Evolutionary conservation across 2,329 filamentous ascomycete species (phyloP), one percentile per base, ranked within the genome.

Genomic region (Apiospora rasikravindrae): DNA sequence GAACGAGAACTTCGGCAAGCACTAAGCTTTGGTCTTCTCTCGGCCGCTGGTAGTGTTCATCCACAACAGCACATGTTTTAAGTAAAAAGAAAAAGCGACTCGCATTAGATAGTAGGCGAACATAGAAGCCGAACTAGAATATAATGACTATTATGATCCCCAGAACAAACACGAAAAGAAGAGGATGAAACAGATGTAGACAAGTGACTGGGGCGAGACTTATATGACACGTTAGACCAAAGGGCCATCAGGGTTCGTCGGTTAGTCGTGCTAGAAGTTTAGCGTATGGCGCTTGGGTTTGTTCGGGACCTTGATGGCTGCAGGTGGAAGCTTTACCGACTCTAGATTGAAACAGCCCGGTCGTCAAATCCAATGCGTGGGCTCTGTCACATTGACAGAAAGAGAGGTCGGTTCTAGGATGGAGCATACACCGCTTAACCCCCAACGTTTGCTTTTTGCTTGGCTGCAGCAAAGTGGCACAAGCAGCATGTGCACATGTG

Each of bases 1-100:
- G 2, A 86, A 86, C 71, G 83, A 85, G 77, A 80, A 81, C 71
- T 79, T 71, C 66, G 79, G 76, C 61, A 79, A 78, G 67, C 76
- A 78, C 66, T 78, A 67, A 73, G 37, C 14, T n/a, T 1, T 42
- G 40, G 40, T 19, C 14, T 37, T 33, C 11, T 33, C 14, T 29
- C 13, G 14, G 37, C 37, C 37, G 8, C 4, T 42, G 40, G 40
- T 14, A 13, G 40, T 42, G 40, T 42, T 13, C 3, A 64, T 40
- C 10, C 29, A 40, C 19, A 40, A 22, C 29, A 14, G 29, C 33
- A 61, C 24, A 29, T 61, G 24, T 26, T 29, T 61, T 61, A 33
- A 61, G 5, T 0, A 2, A 61, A 61, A 33, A 14, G 11, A 33
- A 44, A 67, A 37, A 47, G 66, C 66, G 19, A 45, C 22, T 33